phyloP scores from a whole-genome alignment of 2,329 filamentous ascomycete species.

The Phyllosticta capitalensis region DNA sequence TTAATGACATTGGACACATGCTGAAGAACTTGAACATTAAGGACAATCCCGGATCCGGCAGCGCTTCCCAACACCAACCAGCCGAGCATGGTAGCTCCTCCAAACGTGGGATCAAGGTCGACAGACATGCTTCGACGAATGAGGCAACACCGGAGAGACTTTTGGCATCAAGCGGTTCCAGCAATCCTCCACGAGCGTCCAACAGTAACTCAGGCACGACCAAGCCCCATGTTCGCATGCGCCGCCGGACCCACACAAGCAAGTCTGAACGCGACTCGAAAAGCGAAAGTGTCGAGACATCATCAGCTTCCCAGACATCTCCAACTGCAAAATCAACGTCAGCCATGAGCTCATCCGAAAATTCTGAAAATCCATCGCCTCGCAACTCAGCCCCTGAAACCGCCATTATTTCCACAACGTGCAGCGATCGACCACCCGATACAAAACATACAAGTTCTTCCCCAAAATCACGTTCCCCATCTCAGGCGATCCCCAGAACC shows the following conservation, averaged over 20 bases:
- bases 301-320: not conserved
- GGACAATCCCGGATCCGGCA: not conserved
- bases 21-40: slow-evolving; percentile 8
- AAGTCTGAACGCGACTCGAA: not conserved
- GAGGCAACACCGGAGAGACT: not conserved
- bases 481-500: not conserved
- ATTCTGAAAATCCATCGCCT: not conserved
- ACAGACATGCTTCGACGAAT: not conserved
- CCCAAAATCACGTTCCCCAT: not conserved
- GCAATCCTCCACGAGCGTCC: not conserved
- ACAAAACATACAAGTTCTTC: not conserved
- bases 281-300: not conserved
- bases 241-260: slow-evolving; percentile 8
- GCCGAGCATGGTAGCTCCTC: not conserved
- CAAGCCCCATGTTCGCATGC: slow-evolving; percentile 28
- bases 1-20: not conserved
- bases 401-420: not conserved
- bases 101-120: too few relatives aligned
- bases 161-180: not conserved
- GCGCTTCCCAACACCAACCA: not conserved
- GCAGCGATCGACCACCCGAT: not conserved
- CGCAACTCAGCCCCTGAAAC: not conserved
- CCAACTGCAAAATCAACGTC: not conserved
- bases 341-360: not conserved
- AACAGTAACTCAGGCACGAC: slow-evolving; percentile 13